Evolutionary conservation across 2,329 filamentous ascomycete species (phyloP).

Genomic region (Colletotrichum noveboracense): DNA sequence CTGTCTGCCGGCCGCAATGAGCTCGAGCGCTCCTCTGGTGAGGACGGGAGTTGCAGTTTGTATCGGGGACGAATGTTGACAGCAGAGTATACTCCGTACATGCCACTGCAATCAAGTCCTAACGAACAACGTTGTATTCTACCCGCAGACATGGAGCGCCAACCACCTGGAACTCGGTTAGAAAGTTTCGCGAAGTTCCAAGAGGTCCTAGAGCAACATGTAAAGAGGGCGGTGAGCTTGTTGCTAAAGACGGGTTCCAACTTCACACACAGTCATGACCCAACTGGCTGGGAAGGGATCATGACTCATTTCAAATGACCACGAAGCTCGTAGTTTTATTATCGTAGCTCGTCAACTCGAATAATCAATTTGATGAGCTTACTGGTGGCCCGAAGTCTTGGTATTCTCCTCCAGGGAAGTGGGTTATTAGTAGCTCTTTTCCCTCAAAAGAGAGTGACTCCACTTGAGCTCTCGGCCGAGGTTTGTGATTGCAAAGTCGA

Average conservation of each 20-base stretch:
- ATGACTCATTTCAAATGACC: constrained; percentile 3
- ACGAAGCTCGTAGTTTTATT: not conserved
- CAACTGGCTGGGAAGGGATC: not conserved
- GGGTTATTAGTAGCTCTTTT: constrained; percentile 2
- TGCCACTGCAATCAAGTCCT: not conserved
- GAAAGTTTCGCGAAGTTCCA: not conserved
- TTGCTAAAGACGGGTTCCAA: not conserved
- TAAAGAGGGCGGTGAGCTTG: not conserved
- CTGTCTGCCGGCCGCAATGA: not conserved
- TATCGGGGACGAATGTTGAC: not conserved
- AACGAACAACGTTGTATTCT: not conserved
- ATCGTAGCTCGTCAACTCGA: not conserved
- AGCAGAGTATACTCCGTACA: not conserved
- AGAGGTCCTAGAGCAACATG: not conserved
- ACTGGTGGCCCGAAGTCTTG: not conserved
- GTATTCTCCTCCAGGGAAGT: not conserved
- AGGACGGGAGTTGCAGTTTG: not conserved
- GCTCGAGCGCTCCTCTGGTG: not conserved
- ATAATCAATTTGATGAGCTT: not conserved
- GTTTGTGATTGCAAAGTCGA: not conserved
- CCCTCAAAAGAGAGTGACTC: not conserved
- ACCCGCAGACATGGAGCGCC: not conserved
- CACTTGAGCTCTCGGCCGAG: constrained; percentile 10
- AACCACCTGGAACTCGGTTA: not conserved
- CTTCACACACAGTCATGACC: not conserved